Evolutionary conservation across 2,329 filamentous ascomycete species (phyloP).

Genomic region (Fusarium neocosmosporiellum): DNA sequence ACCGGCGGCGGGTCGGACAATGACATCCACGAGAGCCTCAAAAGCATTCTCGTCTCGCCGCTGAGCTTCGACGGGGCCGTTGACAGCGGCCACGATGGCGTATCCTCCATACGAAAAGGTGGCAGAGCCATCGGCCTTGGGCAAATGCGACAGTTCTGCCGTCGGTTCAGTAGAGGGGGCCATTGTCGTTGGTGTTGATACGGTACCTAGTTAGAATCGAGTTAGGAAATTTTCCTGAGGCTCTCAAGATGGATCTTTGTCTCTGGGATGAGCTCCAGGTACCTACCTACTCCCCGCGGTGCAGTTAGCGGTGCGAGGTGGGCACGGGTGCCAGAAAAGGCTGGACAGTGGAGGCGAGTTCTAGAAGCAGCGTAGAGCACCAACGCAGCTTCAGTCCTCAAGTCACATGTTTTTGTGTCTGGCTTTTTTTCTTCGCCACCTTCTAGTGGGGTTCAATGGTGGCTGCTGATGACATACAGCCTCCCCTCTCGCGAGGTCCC

Average conservation of each 20-base stretch:
- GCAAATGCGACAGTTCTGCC: constrained; percentile 68
- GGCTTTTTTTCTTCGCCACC: not conserved
- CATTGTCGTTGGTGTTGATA: constrained; percentile 52
- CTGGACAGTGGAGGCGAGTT: not conserved
- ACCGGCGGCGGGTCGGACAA: constrained; percentile 86
- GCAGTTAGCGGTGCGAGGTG: not conserved
- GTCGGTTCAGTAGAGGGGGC: constrained; percentile 59
- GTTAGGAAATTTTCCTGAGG: constrained; percentile 32
- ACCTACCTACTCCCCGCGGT: constrained; percentile 13
- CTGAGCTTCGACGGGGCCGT: constrained; percentile 91
- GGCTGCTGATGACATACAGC: constrained; percentile 26
- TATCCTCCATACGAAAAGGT: constrained; percentile 81
- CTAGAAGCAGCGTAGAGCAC: not conserved
- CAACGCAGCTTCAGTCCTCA: not conserved
- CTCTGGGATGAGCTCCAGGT: not conserved
- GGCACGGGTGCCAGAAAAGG: not conserved
- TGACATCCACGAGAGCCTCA: constrained; percentile 90
- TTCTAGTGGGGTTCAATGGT: not conserved
- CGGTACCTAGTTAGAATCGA: not conserved
- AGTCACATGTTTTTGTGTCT: not conserved
- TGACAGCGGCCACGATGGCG: constrained; percentile 85
- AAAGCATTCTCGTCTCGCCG: constrained; percentile 91
- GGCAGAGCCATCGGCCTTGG: constrained; percentile 82
- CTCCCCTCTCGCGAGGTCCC: not conserved
- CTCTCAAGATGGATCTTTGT: not conserved